Evolutionary conservation across 352 stramenopile species (phyloP).

Genomic region (Pythium folliculosum): DNA sequence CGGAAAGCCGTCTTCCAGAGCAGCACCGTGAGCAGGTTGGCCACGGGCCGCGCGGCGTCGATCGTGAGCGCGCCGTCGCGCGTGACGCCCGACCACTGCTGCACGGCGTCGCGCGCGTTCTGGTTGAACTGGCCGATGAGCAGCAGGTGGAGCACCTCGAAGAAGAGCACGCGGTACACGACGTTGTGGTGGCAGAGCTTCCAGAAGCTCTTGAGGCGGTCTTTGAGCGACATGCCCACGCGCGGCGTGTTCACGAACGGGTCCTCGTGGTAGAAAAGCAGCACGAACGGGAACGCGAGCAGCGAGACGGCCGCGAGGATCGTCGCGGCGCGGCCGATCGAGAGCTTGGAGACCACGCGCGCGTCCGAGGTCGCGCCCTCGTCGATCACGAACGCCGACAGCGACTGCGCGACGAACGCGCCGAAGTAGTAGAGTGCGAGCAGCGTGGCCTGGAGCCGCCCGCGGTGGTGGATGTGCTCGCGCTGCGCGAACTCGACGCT

Average conservation of each 20-base stretch:
- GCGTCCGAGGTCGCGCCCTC: slow-evolving; percentile 11
- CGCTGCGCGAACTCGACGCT: slow-evolving; percentile 33
- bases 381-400: slow-evolving; percentile 9
- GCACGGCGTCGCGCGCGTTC: slow-evolving; percentile 23
- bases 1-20: slow-evolving; percentile 19
- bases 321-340: slow-evolving; percentile 14
- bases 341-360: slow-evolving; percentile 15
- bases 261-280: slow-evolving; percentile 23
- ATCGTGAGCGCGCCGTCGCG: slow-evolving; percentile 4
- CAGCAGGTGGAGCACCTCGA: slow-evolving; percentile 20
- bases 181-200: slow-evolving; percentile 29
- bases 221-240: slow-evolving; percentile 4
- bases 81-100: slow-evolving; percentile 23
- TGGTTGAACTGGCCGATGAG: slow-evolving; percentile 29
- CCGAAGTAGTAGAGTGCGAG: slow-evolving; percentile 25
- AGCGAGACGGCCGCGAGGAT: slow-evolving; percentile 16
- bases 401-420: slow-evolving; percentile 10
- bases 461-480: slow-evolving; percentile 28
- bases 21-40: slow-evolving; percentile 5
- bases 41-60: neutral
- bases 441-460: slow-evolving; percentile 23
- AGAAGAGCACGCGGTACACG: slow-evolving; percentile 30
- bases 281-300: slow-evolving; percentile 19
- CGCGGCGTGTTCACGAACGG: slow-evolving; percentile 10
- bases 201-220: slow-evolving; percentile 21